Conservation (phyloP, 805 yeast genomes). For the Candida incommunis region DNA sequence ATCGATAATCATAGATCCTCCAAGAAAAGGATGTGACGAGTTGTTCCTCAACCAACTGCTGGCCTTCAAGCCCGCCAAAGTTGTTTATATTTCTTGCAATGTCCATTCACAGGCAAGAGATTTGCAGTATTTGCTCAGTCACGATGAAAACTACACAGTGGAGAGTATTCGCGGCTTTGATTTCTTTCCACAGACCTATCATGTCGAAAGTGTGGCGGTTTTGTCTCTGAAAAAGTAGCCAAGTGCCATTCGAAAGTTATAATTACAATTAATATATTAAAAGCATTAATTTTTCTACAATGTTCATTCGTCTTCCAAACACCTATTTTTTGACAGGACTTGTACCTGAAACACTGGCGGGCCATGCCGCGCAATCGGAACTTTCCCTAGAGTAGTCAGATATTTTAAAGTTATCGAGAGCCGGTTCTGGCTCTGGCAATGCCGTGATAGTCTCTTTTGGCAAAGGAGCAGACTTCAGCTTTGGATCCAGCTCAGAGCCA, state of each 20-base stretch:
- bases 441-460: no score
- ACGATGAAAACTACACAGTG: constrained; percentile 40
- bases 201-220: constrained; percentile 80
- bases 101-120: constrained; percentile 97
- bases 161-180: constrained; percentile 90
- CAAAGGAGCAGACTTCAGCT: no score
- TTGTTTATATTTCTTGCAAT: constrained; percentile 93
- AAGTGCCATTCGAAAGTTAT: not conserved
- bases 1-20: constrained; percentile 89
- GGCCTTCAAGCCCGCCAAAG: constrained; percentile 66
- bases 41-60: constrained; percentile 75
- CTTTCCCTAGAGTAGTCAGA: no score
- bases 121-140: constrained; percentile 61
- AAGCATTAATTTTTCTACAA: no score
- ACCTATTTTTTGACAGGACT: no score
- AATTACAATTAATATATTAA: not conserved
- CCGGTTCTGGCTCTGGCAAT: not conserved
- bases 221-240: constrained; percentile 16
- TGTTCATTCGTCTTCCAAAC: no score
- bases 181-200: constrained; percentile 92
- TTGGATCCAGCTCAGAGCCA: constrained; percentile 22
- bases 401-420: not conserved
- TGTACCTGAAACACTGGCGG: no score
- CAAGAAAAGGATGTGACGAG: constrained; percentile 92
- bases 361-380: no score